Percentiles rank a stretch among this genome's conserved stretches.
These are phyloP conservation scores for Erodium maritimum DNA, from an alignment of 345 rosid genomes.

Conservation along the genomic window DNA sequence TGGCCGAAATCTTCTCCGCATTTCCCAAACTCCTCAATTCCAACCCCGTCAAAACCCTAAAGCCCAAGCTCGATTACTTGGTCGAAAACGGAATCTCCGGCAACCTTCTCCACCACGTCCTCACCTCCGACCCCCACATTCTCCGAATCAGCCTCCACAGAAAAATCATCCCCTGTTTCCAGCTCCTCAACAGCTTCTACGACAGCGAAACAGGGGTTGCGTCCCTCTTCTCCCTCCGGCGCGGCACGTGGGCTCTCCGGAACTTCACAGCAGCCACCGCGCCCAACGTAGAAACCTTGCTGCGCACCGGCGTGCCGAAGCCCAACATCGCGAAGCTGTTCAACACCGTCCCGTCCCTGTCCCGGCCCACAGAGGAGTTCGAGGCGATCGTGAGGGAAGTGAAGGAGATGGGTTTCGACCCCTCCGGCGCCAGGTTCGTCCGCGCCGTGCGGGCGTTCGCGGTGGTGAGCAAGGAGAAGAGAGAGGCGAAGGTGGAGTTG, in stretches of 20 bases:
- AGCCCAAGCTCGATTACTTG: conserved; percentile 13
- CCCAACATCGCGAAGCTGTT: neutral
- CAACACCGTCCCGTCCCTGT: neutral
- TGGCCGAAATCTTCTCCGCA: conserved; percentile 4
- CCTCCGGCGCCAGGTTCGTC: neutral
- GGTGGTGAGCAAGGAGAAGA: neutral
- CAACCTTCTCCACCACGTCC: conserved; percentile 2
- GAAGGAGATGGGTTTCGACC: neutral
- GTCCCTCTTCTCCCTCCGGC: neutral
- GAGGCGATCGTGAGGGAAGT: neutral
- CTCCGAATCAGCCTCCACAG: conserved; percentile 1
- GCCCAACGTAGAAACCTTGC: neutral
- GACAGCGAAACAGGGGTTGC: neutral
- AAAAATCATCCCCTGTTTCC: conserved; percentile 6
- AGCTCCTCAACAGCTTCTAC: conserved; percentile 8
- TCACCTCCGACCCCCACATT: conserved; percentile 7
- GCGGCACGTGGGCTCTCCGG: neutral
- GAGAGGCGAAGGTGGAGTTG: neutral
- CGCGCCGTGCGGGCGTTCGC: neutral
- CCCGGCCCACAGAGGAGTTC: neutral
- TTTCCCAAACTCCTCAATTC: conserved; percentile 5
- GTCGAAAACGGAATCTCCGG: conserved; percentile 7
- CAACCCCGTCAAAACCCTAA: conserved; percentile 3
- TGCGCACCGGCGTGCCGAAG: neutral
- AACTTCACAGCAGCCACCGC: neutral